Base-by-base conservation (phyloP, 2,329 filamentous ascomycete genomes). In the Paecilomyces fulvus region DNA sequence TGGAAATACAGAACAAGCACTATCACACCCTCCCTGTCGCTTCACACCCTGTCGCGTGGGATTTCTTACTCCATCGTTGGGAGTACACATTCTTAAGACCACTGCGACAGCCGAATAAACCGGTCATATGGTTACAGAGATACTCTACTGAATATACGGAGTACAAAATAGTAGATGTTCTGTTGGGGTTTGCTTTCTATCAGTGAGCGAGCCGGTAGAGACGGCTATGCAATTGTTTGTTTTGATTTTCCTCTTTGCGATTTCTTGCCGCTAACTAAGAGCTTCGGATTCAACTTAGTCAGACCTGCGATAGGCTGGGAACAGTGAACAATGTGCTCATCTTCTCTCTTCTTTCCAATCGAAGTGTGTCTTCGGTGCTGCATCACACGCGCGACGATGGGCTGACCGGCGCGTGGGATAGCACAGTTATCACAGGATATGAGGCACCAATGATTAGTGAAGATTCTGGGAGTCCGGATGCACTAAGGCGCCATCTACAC, bases 171-270 rank as follows among this genome's bases (percentile, higher is more conserved):
- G 5, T 28, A 7, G 17, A 17, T 10, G n/a, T 17, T 43, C 6
- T 43, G 14, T 20, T 43, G 37, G 37, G 37, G 37, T n/a, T 3
- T 43, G 37, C 37, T 17, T n/a, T 43, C n/a, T 7, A 43, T 43
- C 37, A n/a, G n/a, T 43, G 37, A 43, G 33, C 33, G 33, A 10
- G n/a, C 11, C 25, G 25, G 25, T 28, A 28, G 25, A 28, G 25
- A 28, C 25, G 25, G 25, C 25, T 28, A 54, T 53, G 43, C 63
- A 30, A 33, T 56, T 65, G 62, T 69, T 70, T 70, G 66, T 70
- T 70, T 64, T 67, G 61, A 33, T 65, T 67, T 69, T 67, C 33
- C 67, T 60, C 2, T 55, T 66, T 65, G 48, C 25, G 48, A 17
- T 28, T 20, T 14, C 48, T 49, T 49, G 2, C 25, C 48, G 48